Evolutionary conservation across 306 rosid species (phyloP), one percentile per base, ranked within the genome.

Genomic region (Cucumis cinereus): DNA sequence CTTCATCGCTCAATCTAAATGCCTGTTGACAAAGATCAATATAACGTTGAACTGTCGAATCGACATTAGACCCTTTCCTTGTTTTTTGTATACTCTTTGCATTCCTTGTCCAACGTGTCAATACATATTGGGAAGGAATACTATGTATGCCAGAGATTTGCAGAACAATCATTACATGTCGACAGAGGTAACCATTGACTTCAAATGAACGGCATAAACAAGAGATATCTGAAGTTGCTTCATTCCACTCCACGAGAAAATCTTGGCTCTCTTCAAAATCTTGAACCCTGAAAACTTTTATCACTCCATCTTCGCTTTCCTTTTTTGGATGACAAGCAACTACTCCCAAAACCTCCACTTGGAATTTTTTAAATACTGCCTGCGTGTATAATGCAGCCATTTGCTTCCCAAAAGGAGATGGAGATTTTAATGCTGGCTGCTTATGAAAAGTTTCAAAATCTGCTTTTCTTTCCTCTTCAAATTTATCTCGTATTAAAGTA

Each of bases 271-370:
- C 81, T 73, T 77, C 87, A 80, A 84, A 81, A 77, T 86, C 89
- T 68, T 68, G 55, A 41, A 68, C 74, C 74, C 53, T 41, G 74
- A 41, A 68, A 68, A 68, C 20, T 43, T 13, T 68, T 41, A 41
- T 41, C 16, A 40, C 35, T 68, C 74, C 55, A 68, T 41, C 74
- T 22, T 68, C 84, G 20, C 60, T 78, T 81, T 81, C 86, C 71
- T 78, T 81, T 73, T 50, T 85, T 50, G 86, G 89, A 75, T 85
- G 89, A 79, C 89, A 85, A 78, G 89, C 89, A 76, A 81, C 86
- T 20, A 82, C 89, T 52, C 89, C 89, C 82, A 86, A 79, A 73
- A 86, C 89, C 80, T 86, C 89, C 54, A 76, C 82, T 72, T 83
- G 89, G 78, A 86, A 86, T 47, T 83, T 86, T 82, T 78, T 83